Base-by-base conservation (phyloP, 2,329 filamentous ascomycete species). In the Fusarium fujikuroi region DNA sequence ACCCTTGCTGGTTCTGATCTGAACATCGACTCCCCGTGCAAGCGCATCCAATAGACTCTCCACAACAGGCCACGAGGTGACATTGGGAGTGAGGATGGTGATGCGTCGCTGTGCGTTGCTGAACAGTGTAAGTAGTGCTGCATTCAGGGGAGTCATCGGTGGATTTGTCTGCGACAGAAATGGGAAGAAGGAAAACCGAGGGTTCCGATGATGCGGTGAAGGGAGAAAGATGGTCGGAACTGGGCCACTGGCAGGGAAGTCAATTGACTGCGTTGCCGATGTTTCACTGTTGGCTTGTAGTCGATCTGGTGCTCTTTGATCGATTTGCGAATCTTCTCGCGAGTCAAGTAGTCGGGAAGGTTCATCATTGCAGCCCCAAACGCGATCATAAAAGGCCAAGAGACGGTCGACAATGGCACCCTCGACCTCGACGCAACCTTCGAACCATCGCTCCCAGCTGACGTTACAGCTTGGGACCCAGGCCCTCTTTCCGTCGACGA, bases 361-460 rank as follows among this genome's bases (percentile, higher is more conserved):
- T 76, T 78, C 25, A 76, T 81, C 15, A 14, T 64, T 36, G 11
- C 65, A 60, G 3, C 74, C 87, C 94, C 94, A 96, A n/a, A 94
- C 92, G 3, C 83, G 79, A 14, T 84, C 79, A 81, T 93, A 94
- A 77, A 95, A 95, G 4, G 84, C 79, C 46, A 92, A 73, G 43
- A 96, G 87, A n/a, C 87, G 84, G 8, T 80, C 75, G 1, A 94
- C 89, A 1, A 92, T 85, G 0, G 86, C 84, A 0, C 93, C 93
- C 11, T 85, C 85, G 16, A 95, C 81, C 61, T 90, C 89, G 7
- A 95, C 83, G 63, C 91, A 93, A 0, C 92, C 92, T 80, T 97
- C 94, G 32, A 95, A 91, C 94, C 94, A 97, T n/a, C 89, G 82
- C 80, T 96, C 94, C 92, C 92, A 96, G 77, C 92, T 95, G 9